Evolutionary conservation across 2,329 filamentous ascomycete species (phyloP).

Genomic region (Fusarium sp.): DNA sequence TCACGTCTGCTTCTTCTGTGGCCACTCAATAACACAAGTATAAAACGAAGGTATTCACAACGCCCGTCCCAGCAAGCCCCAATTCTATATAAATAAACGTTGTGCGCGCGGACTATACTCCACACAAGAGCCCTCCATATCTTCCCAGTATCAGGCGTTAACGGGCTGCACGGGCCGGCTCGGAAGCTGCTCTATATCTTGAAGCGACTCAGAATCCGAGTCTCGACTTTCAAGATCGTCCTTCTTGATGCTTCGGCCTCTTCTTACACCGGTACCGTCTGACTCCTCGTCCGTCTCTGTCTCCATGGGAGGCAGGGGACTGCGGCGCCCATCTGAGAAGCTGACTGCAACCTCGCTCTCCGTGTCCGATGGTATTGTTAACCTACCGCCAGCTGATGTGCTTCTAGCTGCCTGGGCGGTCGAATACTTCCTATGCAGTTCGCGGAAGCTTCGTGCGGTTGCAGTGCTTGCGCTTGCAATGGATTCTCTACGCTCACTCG

Average conservation of each 20-base stretch:
- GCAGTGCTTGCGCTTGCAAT: conserved; percentile 73
- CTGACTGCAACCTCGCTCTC: conserved; percentile 70
- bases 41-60: conserved; percentile 25
- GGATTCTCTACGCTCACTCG: conserved; percentile 66
- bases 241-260: conserved; percentile 40
- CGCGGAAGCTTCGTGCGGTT: conserved; percentile 72
- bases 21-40: background rate
- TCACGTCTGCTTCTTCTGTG: conserved; percentile 5
- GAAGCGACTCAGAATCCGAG: conserved; percentile 43
- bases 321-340: conserved; percentile 67
- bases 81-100: conserved; percentile 36
- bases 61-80: conserved; percentile 7
- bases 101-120: conserved; percentile 41
- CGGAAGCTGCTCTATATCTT: conserved; percentile 44
- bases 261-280: conserved; percentile 22
- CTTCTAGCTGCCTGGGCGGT: conserved; percentile 60
- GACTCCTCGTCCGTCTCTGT: conserved; percentile 49
- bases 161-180: conserved; percentile 47
- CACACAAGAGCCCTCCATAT: conserved; percentile 14
- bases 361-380: conserved; percentile 63
- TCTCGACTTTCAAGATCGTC: conserved; percentile 43
- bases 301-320: conserved; percentile 64
- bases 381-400: conserved; percentile 51
- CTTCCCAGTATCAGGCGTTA: conserved; percentile 44
- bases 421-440: conserved; percentile 69